These are phyloP conservation scores for Tilletia indica DNA, from an alignment of 1,284 basidiomycete species.

Conservation along the genomic window DNA sequence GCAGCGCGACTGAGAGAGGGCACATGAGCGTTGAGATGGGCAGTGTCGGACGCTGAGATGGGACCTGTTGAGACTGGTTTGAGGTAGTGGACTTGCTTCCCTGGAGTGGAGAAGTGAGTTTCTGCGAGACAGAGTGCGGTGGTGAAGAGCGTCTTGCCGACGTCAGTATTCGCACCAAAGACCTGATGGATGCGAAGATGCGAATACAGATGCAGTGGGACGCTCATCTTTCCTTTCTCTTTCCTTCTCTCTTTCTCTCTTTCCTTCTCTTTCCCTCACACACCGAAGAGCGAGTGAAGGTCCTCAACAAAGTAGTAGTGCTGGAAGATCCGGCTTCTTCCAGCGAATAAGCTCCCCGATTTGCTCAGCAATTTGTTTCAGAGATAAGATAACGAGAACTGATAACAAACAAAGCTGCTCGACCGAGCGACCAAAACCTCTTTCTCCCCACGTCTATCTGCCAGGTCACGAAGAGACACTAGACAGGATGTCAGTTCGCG, in stretches of 20 bases:
- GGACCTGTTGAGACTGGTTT: conserved; percentile 54
- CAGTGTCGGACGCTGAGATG: conserved; percentile 33
- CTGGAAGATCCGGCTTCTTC: no score
- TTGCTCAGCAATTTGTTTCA: no score
- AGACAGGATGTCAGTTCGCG: no score
- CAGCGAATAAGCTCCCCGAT: no score
- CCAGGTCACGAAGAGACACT: no score
- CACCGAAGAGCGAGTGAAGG: no score
- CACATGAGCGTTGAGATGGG: background rate
- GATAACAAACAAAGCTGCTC: no score
- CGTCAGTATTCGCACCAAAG: conserved; percentile 55
- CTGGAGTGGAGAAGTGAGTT: conserved; percentile 29
- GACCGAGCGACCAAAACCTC: no score
- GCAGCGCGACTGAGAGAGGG: background rate
- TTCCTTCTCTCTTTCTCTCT: background rate
- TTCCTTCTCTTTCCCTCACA: no score
- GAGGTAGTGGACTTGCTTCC: conserved; percentile 38
- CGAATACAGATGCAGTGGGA: conserved; percentile 26
- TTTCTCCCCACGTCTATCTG: no score
- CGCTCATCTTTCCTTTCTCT: background rate
- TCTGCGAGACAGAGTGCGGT: conserved; percentile 51
- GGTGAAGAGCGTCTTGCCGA: conserved; percentile 56
- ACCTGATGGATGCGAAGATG: conserved; percentile 45
- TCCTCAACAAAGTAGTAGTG: no score
- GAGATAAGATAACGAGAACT: no score